Conservation (phyloP, 2,329 filamentous ascomycete species). For the Fusarium mangiferae region DNA sequence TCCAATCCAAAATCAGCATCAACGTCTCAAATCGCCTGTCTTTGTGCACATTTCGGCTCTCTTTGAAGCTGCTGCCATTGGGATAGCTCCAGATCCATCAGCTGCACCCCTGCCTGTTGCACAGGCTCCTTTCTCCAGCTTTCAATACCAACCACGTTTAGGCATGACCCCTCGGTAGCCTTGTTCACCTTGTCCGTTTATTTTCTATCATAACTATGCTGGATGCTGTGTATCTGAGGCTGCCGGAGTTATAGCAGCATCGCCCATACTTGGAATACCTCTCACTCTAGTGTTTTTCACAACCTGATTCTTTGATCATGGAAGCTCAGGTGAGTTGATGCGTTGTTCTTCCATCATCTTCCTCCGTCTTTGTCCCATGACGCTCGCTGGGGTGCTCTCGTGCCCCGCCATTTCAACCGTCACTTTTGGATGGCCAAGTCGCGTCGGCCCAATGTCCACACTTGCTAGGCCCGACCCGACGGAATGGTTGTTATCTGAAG, state of each 20-base stretch:
- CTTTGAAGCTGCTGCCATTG: neutral
- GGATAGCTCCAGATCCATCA: conserved; percentile 18
- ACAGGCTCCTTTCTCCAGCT: conserved; percentile 30
- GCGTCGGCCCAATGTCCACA: conserved; percentile 38
- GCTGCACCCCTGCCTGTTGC: conserved; percentile 16
- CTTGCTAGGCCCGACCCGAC: conserved; percentile 21
- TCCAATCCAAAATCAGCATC: conserved; percentile 31
- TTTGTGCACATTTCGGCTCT: neutral
- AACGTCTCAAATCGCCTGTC: conserved; percentile 10
- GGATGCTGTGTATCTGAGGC: conserved; percentile 54
- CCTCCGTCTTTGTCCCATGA: conserved; percentile 37
- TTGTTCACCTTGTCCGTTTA: conserved; percentile 46
- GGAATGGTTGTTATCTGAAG: conserved; percentile 21
- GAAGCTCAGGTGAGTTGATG: conserved; percentile 58
- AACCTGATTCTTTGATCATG: conserved; percentile 51
- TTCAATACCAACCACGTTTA: conserved; percentile 36
- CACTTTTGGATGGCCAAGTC: conserved; percentile 32
- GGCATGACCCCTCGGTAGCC: conserved; percentile 57
- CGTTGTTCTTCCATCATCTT: conserved; percentile 17
- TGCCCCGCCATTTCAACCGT: conserved; percentile 45
- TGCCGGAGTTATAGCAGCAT: conserved; percentile 58
- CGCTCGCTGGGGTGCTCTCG: conserved; percentile 35
- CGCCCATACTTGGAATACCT: conserved; percentile 32
- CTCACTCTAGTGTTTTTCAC: conserved; percentile 1
- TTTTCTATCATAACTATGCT: conserved; percentile 53